Conservation (phyloP, 345 rosid genomes). For the Bruguiera parviflora region DNA sequence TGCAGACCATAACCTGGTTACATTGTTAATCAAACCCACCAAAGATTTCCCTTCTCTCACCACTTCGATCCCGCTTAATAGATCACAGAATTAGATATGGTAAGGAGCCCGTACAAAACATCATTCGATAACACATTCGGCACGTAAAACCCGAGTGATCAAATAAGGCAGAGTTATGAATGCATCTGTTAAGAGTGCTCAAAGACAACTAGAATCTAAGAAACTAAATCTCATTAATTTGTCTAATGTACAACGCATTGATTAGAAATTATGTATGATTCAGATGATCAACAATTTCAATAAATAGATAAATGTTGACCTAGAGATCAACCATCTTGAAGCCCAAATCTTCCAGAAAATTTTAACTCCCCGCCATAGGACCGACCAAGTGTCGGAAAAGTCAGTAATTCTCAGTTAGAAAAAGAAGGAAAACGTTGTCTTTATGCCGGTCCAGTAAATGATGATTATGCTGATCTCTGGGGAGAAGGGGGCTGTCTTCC, state of each 20-base stretch:
- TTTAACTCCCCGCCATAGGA: background rate
- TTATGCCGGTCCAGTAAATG: background rate
- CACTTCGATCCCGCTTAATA: too few species aligned
- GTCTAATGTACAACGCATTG: slow-evolving; percentile 28
- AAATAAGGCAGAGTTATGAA: slow-evolving; percentile 5
- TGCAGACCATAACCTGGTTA: too few species aligned
- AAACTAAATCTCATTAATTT: slow-evolving; percentile 20
- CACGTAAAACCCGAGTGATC: background rate
- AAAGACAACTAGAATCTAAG: slow-evolving; percentile 15
- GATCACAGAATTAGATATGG: too few species aligned
- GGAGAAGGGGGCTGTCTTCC: slow-evolving; percentile 1
- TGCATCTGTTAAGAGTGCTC: slow-evolving; percentile 13
- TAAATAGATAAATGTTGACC: slow-evolving; percentile 4
- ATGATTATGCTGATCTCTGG: background rate
- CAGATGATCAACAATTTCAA: slow-evolving; percentile 5
- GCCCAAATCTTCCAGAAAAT: slow-evolving; percentile 10
- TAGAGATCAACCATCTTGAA: background rate
- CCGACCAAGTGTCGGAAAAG: slow-evolving; percentile 5
- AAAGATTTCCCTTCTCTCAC: too few species aligned
- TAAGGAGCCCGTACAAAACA: background rate
- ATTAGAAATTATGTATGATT: slow-evolving; percentile 10
- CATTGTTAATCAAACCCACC: too few species aligned
- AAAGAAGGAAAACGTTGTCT: background rate
- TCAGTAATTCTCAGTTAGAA: slow-evolving; percentile 20
- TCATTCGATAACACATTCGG: background rate